phyloP scores from a whole-genome alignment of 1,284 basidiomycete genomes.

The Rugosomyces carneus region DNA sequence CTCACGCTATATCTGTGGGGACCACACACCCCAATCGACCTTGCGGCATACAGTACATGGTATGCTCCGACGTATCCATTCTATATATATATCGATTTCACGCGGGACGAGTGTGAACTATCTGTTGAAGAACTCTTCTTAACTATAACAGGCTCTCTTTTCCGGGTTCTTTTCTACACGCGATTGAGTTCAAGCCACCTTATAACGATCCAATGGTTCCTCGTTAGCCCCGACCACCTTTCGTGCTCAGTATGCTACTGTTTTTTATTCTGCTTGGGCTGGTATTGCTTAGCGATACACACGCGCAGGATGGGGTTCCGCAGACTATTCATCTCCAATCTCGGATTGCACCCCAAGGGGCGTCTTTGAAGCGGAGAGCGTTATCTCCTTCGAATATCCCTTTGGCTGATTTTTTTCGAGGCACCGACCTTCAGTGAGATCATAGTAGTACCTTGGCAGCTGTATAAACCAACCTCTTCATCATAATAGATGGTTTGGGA shows the following conservation, averaged over 20 bases:
- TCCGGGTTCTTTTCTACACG: neutral
- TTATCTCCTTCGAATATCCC: conserved; percentile 35
- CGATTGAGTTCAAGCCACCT: neutral
- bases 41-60: too few relatives aligned
- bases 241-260: conserved; percentile 2
- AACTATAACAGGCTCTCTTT: neutral
- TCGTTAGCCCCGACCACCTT: neutral
- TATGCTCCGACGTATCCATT: neutral
- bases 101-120: neutral
- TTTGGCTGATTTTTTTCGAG: conserved; percentile 46
- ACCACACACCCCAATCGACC: neutral
- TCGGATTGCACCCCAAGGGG: conserved; percentile 25
- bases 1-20: too few relatives aligned
- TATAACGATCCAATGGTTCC: neutral
- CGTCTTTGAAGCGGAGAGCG: conserved; percentile 30
- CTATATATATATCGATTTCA: neutral
- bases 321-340: conserved; percentile 35
- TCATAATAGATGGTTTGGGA: conserved; percentile 43
- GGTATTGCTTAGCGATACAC: conserved; percentile 1
- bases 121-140: neutral
- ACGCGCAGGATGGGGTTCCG: conserved; percentile 19
- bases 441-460: conserved; percentile 5
- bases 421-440: conserved; percentile 47
- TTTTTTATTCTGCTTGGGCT: conserved; percentile 1
- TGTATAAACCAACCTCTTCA: conserved; percentile 2